Evolutionary conservation across 2,329 filamentous ascomycete genomes (phyloP).

Genomic region (Colletotrichum aenigma): DNA sequence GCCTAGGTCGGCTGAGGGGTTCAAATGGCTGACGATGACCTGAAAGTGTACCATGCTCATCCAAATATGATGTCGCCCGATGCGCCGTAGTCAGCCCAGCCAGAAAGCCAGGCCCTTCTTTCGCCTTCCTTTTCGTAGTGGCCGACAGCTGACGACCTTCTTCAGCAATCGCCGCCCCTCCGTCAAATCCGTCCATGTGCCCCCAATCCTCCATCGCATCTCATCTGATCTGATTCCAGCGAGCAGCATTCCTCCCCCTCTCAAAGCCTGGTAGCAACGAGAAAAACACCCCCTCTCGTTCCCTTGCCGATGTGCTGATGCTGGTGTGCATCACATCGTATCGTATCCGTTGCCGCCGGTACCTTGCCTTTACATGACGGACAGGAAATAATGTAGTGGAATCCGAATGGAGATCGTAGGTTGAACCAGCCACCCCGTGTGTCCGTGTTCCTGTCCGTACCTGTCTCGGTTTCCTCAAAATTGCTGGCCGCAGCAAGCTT

Average conservation of each 20-base stretch:
- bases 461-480: slow-evolving; percentile 1
- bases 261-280: not conserved
- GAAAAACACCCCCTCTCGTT: not conserved
- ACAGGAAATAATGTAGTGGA: not conserved
- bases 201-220: not conserved
- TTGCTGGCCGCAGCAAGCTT: not conserved
- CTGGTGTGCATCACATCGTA: not conserved
- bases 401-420: slow-evolving; percentile 9
- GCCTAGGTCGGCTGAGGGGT: not conserved
- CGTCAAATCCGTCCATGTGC: not conserved
- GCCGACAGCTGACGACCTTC: not conserved
- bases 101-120: not conserved
- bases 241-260: not conserved
- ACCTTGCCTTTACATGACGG: not conserved
- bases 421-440: not conserved
- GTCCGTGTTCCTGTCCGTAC: not conserved
- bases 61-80: not conserved
- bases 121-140: not conserved
- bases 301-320: not conserved
- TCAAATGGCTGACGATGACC: not conserved
- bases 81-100: not conserved
- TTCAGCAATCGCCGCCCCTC: not conserved
- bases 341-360: not conserved
- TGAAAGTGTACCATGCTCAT: not conserved
- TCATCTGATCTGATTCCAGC: slow-evolving; percentile 7